A percentile compares a stretch with the other conserved stretches of the same genome.
phyloP scores from a whole-genome alignment of 371 early-diverging fungal genomes.

The Umbelopsis sp. region DNA sequence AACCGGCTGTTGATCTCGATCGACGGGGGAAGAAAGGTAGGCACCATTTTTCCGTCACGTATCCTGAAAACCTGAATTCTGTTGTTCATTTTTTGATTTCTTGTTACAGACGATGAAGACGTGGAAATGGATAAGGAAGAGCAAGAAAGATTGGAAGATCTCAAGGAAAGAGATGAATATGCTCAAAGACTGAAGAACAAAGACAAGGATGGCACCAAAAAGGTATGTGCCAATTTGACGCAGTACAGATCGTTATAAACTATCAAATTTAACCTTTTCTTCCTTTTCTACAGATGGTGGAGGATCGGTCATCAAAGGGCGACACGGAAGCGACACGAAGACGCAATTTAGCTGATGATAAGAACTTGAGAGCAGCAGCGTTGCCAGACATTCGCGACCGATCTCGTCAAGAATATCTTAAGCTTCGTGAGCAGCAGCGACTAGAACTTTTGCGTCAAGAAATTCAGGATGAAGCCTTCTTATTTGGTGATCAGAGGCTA shows the following conservation, averaged over 20 bases:
- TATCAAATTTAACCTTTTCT: not conserved
- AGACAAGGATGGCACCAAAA: constrained; percentile 84
- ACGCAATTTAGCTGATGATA: constrained; percentile 83
- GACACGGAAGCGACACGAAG: constrained; percentile 74
- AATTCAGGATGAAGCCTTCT: constrained; percentile 85
- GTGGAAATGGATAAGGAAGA: constrained; percentile 51
- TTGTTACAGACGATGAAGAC: constrained; percentile 5
- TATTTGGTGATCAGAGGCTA: constrained; percentile 79
- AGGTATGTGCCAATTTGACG: constrained; percentile 27
- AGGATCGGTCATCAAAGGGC: constrained; percentile 79
- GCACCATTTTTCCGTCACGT: constrained; percentile 1
- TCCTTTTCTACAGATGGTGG: constrained; percentile 50
- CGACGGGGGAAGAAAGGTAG: constrained; percentile 27
- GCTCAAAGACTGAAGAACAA: constrained; percentile 80
- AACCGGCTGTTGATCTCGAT: constrained; percentile 26
- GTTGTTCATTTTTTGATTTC: not conserved
- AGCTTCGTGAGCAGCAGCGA: constrained; percentile 83
- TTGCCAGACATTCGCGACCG: constrained; percentile 79
- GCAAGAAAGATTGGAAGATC: constrained; percentile 62
- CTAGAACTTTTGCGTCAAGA: constrained; percentile 76
- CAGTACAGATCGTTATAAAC: not conserved
- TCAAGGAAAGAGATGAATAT: constrained; percentile 90
- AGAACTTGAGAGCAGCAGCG: constrained; percentile 61
- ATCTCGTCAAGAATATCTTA: constrained; percentile 90
- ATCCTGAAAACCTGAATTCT: not conserved